phyloP scores from a whole-genome alignment of 495 filamentous ascomycete species.

The Lepidopterella palustris region DNA sequence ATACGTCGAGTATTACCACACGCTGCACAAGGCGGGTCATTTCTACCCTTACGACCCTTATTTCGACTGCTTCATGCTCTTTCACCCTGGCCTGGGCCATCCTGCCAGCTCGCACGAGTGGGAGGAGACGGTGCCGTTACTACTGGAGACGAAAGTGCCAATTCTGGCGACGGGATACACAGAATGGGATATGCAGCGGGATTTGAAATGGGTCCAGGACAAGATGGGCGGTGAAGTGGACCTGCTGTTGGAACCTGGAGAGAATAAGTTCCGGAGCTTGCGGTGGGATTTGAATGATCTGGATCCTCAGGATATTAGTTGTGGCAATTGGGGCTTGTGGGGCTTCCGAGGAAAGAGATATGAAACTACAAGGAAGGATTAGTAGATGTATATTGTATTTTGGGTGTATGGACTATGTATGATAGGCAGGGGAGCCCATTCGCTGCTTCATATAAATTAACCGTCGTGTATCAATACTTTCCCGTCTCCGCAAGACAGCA shows the following conservation, averaged over 20 bases:
- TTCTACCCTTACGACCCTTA: conserved; percentile 97
- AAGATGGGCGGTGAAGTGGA: conserved; percentile 85
- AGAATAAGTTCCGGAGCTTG: conserved; percentile 90
- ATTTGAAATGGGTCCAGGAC: conserved; percentile 81
- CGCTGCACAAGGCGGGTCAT: conserved; percentile 76
- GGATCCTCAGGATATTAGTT: conserved; percentile 89
- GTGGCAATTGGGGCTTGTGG: conserved; percentile 96
- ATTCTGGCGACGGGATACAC: conserved; percentile 94
- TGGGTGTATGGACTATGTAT: conserved; percentile 1
- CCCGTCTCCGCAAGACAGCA: no score
- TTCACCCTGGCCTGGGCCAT: conserved; percentile 93
- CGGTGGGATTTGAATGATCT: conserved; percentile 96
- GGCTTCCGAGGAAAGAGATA: conserved; percentile 96
- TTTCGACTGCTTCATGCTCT: conserved; percentile 91
- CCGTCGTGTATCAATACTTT: no score
- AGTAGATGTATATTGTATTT: conserved; percentile 15
- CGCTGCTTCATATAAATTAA: neutral
- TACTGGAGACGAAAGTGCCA: conserved; percentile 91
- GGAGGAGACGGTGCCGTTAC: conserved; percentile 77
- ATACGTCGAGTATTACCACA: conserved; percentile 97
- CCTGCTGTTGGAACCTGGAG: conserved; percentile 80
- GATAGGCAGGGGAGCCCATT: neutral
- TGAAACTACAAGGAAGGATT: conserved; percentile 54
- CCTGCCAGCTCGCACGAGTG: conserved; percentile 89
- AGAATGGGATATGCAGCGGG: conserved; percentile 85